phyloP scores from a whole-genome alignment of 306 rosid genomes.

The Acmispon strigosus region DNA sequence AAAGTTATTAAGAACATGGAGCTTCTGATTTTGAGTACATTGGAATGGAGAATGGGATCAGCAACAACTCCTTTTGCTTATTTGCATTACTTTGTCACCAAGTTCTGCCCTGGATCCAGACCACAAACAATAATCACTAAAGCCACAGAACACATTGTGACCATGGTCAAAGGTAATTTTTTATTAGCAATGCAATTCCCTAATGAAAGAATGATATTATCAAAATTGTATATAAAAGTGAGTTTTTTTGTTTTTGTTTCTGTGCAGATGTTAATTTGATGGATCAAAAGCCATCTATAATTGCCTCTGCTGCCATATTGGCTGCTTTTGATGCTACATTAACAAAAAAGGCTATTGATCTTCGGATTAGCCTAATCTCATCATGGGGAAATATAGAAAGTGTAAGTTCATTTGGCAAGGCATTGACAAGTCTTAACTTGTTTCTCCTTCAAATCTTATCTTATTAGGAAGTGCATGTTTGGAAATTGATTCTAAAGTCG shows the following conservation, averaged over 20 bases:
- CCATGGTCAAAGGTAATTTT: conserved; percentile 52
- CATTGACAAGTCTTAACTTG: background rate
- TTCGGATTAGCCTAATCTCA: conserved; percentile 40
- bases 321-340: conserved; percentile 52
- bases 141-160: conserved; percentile 46
- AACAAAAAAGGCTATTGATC: conserved; percentile 42
- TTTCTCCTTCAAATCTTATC: background rate
- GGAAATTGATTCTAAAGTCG: no score
- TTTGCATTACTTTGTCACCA: conserved; percentile 52
- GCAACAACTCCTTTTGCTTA: conserved; percentile 77
- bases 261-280: conserved; percentile 52
- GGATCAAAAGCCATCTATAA: conserved; percentile 58
- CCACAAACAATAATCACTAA: conserved; percentile 37
- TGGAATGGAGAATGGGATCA: conserved; percentile 84
- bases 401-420: conserved; percentile 37
- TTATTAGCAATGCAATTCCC: background rate
- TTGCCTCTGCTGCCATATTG: conserved; percentile 77
- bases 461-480: no score
- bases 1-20: conserved; percentile 66
- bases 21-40: conserved; percentile 48
- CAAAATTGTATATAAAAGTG: background rate
- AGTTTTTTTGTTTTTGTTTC: background rate
- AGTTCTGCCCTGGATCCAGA: conserved; percentile 40
- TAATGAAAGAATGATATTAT: background rate
- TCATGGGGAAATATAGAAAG: conserved; percentile 54